phyloP scores from a whole-genome alignment of 2,329 filamentous ascomycete species.

The Claviceps arundinis region DNA sequence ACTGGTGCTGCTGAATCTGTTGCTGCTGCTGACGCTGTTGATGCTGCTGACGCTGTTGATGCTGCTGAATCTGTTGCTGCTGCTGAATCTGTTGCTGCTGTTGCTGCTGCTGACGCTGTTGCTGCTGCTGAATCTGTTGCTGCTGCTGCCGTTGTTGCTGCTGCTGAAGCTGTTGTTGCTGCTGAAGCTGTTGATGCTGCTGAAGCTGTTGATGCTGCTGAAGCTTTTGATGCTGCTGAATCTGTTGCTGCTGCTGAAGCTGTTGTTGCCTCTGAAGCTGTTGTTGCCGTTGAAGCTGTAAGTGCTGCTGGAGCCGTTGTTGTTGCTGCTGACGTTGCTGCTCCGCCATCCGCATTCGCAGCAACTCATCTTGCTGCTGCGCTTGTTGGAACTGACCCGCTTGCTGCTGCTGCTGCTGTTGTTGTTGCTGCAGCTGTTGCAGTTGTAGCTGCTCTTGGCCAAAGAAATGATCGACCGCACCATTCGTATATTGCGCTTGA shows the following conservation, averaged over 20 bases:
- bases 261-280: conserved; percentile 2
- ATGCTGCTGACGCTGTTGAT: conserved; percentile 8
- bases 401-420: conserved; percentile 10
- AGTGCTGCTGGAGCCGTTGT: conserved; percentile 3
- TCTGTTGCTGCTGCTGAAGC: conserved; percentile 1
- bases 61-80: conserved; percentile 4
- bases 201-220: conserved; percentile 1
- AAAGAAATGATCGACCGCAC: conserved; percentile 9
- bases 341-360: conserved; percentile 9
- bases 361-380: conserved; percentile 14
- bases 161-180: neutral
- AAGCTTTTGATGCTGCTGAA: conserved; percentile 9
- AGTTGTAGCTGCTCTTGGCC: conserved; percentile 12
- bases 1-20: conserved; percentile 7
- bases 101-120: conserved; percentile 14
- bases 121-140: conserved; percentile 4
- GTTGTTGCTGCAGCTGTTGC: conserved; percentile 11
- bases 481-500: conserved; percentile 6
- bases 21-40: conserved; percentile 8
- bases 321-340: conserved; percentile 15
- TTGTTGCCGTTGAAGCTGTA: neutral
- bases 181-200: conserved; percentile 10
- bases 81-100: neutral
- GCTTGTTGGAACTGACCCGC: conserved; percentile 7
- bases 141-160: conserved; percentile 15